A percentile compares a stretch with the other conserved stretches of the same genome.
Evolutionary conservation across 192 early-diverging fungal species (phyloP).

Genomic region (Pilaira anomala): DNA sequence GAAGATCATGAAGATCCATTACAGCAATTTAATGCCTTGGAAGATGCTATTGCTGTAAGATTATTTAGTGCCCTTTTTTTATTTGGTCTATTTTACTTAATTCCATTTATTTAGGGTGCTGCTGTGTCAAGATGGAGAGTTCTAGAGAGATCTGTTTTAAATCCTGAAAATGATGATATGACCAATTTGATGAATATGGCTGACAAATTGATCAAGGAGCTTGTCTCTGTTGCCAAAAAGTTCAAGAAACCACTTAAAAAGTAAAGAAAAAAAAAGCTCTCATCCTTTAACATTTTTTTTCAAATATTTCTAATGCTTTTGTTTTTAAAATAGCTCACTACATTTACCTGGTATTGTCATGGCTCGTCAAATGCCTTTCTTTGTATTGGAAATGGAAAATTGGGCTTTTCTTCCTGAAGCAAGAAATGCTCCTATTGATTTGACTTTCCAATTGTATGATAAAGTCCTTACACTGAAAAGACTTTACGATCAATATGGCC

Average conservation of each 20-base stretch:
- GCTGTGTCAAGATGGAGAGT: slow-evolving; percentile 35
- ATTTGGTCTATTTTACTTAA: neutral
- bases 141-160: slow-evolving; percentile 20
- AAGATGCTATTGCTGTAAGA: slow-evolving; percentile 23
- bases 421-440: slow-evolving; percentile 41
- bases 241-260: slow-evolving; percentile 11
- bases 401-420: slow-evolving; percentile 46
- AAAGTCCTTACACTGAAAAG: slow-evolving; percentile 44
- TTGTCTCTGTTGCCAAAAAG: slow-evolving; percentile 21
- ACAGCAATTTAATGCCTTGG: slow-evolving; percentile 22
- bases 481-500: slow-evolving; percentile 46
- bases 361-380: slow-evolving; percentile 49
- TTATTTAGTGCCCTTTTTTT: neutral
- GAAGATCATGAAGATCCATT: slow-evolving; percentile 25
- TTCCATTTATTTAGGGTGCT: slow-evolving; percentile 26
- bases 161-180: slow-evolving; percentile 35
- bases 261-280: neutral
- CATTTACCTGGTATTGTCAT: slow-evolving; percentile 46
- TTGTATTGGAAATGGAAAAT: slow-evolving; percentile 55
- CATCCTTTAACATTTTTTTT: neutral
- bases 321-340: slow-evolving; percentile 1
- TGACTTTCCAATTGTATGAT: slow-evolving; percentile 56
- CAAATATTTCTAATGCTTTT: too few species aligned
- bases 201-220: slow-evolving; percentile 32
- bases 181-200: slow-evolving; percentile 32